Base-by-base conservation (phyloP, 1,284 basidiomycete species). In the Earliella scabrosa region DNA sequence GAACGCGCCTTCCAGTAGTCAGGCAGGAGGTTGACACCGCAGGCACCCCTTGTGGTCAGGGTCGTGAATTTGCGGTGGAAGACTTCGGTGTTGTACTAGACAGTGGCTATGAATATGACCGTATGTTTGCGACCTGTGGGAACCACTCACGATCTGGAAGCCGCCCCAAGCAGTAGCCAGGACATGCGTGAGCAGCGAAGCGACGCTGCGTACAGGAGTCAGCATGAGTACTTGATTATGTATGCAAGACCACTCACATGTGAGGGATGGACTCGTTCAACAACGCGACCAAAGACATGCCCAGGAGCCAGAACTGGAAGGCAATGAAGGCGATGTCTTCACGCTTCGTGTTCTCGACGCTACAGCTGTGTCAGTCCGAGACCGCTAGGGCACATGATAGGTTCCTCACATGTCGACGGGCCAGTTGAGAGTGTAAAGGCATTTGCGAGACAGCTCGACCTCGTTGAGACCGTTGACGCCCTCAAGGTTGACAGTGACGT, bases 261-360 rank as follows among this genome's bases (percentile, higher is more conserved):
- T 93, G 90, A 5, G 90, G 90, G 52, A 92, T 88, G 1, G 90
- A 92, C 71, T 92, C 90, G 67, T 92, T 91, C 50, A 91, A 71
- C 44, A 92, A 72, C 4, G 90, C 90, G 43, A 90, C 86, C 36
- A 88, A 63, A 4, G 89, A 91, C 85, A 92, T 88, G 34, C 87
- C 88, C 21, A 92, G 74, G 1, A 91, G 83, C 90, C 90, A 92
- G 54, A 90, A 74, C 63, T 92, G 88, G 75, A 92, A 93, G 10
- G 79, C 78, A 46, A 92, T 85, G 69, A 92, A 91, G 14, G 86
- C 80, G 56, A 90, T 73, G 65, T 92, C 90, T 67, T 92, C 89
- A 23, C 90, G 85, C 66, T 89, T 83, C 20, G 88, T 90, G 66
- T 90, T 82, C 52, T 76, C 75, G 49, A 92, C 77, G 29, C 89